A percentile compares a stretch with the other conserved stretches of the same genome.
These are phyloP conservation scores for Hypoxylon sp. DNA, from an alignment of 2,329 filamentous ascomycete genomes.

Conservation along the genomic window DNA sequence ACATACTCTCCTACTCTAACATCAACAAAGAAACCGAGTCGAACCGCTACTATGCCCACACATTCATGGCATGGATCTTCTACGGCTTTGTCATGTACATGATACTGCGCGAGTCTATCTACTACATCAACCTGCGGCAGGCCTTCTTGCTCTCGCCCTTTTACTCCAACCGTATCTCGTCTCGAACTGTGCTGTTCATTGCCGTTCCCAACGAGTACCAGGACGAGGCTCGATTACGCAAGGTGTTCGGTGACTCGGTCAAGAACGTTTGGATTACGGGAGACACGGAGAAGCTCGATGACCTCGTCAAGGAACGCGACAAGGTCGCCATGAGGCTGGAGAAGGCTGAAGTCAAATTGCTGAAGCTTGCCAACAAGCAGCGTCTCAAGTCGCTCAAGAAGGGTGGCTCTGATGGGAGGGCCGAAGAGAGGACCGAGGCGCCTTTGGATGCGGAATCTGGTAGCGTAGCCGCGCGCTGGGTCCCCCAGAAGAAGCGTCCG, in stretches of 20 bases:
- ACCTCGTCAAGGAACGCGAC: constrained; percentile 83
- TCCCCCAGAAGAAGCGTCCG: constrained; percentile 76
- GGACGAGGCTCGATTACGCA: constrained; percentile 76
- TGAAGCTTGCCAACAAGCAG: constrained; percentile 77
- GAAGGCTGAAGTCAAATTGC: constrained; percentile 83
- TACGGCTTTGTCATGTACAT: constrained; percentile 89
- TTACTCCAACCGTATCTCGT: constrained; percentile 86
- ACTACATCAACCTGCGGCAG: constrained; percentile 91
- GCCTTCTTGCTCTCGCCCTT: constrained; percentile 87
- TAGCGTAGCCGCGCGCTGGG: constrained; percentile 75
- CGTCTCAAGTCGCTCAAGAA: constrained; percentile 72
- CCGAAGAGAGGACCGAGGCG: constrained; percentile 54
- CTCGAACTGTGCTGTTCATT: constrained; percentile 87
- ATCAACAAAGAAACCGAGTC: constrained; percentile 61
- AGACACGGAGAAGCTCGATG: constrained; percentile 78
- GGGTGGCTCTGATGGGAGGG: constrained; percentile 46
- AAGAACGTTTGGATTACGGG: constrained; percentile 85
- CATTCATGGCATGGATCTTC: constrained; percentile 82
- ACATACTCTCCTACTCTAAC: constrained; percentile 82
- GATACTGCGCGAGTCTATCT: constrained; percentile 86
- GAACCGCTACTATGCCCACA: constrained; percentile 81
- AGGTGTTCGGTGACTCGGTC: constrained; percentile 83
- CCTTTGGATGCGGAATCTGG: constrained; percentile 72
- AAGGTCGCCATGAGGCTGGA: constrained; percentile 83
- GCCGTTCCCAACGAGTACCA: constrained; percentile 83